These are phyloP conservation scores for Cyberlindnera maritima DNA, from an alignment of 805 yeast genomes.

Conservation along the genomic window DNA sequence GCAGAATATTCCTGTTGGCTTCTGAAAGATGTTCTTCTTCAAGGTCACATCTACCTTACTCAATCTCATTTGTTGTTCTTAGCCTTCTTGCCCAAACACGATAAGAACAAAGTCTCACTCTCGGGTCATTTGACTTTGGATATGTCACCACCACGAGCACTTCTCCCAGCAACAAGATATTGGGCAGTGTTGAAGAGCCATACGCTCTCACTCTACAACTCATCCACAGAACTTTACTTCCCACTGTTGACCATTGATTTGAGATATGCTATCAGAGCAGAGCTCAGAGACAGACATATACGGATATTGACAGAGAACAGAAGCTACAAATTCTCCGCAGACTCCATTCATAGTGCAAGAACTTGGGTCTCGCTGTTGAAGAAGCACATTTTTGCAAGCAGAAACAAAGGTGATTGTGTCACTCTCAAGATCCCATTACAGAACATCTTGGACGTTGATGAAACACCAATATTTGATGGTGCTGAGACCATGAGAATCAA, in stretches of 20 bases:
- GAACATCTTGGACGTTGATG: slow-evolving; percentile 61
- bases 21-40: slow-evolving; percentile 75
- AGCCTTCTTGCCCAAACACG: slow-evolving; percentile 68
- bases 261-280: slow-evolving; percentile 58
- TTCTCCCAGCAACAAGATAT: slow-evolving; percentile 46
- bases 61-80: slow-evolving; percentile 62
- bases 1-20: slow-evolving; percentile 79
- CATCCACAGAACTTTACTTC: slow-evolving; percentile 79
- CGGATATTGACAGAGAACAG: slow-evolving; percentile 55
- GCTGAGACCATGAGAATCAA: slow-evolving; percentile 59
- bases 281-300: slow-evolving; percentile 35
- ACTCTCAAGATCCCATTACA: slow-evolving; percentile 73
- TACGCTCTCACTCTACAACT: slow-evolving; percentile 63
- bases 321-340: slow-evolving; percentile 67
- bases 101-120: slow-evolving; percentile 39
- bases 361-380: slow-evolving; percentile 77
- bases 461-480: slow-evolving; percentile 51
- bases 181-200: slow-evolving; percentile 81
- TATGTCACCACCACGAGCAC: slow-evolving; percentile 22
- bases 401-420: slow-evolving; percentile 69
- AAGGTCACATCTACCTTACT: slow-evolving; percentile 82
- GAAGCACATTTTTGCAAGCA: slow-evolving; percentile 71
- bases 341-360: slow-evolving; percentile 67
- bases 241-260: slow-evolving; percentile 77
- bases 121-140: slow-evolving; percentile 51